Base-by-base conservation (phyloP, 2,329 filamentous ascomycete species). In the Colletotrichum cordylinicola region DNA sequence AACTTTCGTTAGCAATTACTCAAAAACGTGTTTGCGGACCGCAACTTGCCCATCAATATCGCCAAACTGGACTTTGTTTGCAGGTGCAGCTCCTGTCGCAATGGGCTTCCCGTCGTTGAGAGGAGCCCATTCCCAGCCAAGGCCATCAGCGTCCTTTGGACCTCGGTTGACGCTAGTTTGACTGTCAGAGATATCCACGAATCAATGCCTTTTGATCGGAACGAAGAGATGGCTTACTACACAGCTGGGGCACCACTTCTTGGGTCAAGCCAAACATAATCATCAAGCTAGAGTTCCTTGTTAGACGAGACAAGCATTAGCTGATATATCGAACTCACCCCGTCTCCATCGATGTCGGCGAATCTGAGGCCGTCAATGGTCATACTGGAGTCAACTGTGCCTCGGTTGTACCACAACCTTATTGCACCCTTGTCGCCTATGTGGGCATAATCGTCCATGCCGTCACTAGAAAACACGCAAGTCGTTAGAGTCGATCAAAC, bases 241-340 rank as follows among this genome's bases (percentile, higher is more conserved):
- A 78, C 73, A 65, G 24, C 66, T 6, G 73, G 73, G 8, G 70
- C 74, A 2, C 77, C 77, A 6, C 33, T 68, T 2, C 67, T 37
- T 8, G 68, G 77, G 16, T 78, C 73, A 10, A 80, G 62, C 43
- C 77, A 78, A 4, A 80, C 68, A 24, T 79, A 79, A 62, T 80
- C 78, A 6, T 78, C 76, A n/a, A n/a, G n/a, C n/a, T n/a, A n/a
- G n/a, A n/a, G n/a, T n/a, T n/a, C n/a, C n/a, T n/a, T n/a, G n/a
- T n/a, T n/a, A n/a, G n/a, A n/a, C n/a, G n/a, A n/a, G n/a, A n/a
- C n/a, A n/a, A n/a, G n/a, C n/a, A n/a, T n/a, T n/a, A n/a, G n/a
- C n/a, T n/a, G n/a, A n/a, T n/a, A n/a, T n/a, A n/a, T n/a, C n/a
- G n/a, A n/a, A 13, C 70, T 66, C 4, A 31, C 31, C 2, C 39